phyloP scores from a whole-genome alignment of 2,329 filamentous ascomycete species.

The Aspergillus versicolor region DNA sequence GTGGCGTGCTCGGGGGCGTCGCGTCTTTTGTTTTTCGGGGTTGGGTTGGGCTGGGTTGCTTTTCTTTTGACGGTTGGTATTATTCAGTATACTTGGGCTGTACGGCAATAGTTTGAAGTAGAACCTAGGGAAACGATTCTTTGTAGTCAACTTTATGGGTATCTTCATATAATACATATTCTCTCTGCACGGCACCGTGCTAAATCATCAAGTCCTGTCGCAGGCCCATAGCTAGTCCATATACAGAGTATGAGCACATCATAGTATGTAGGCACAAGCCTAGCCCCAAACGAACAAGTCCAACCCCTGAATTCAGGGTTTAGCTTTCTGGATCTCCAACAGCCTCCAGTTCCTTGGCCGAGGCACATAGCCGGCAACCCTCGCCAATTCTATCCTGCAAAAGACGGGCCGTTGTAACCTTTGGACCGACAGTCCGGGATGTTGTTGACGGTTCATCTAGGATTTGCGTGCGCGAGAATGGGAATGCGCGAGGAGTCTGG shows the following conservation, averaged over 20 bases:
- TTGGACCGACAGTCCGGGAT: conserved; percentile 69
- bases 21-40: too few species aligned
- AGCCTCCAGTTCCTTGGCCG: conserved; percentile 35
- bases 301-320: background rate
- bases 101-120: background rate
- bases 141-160: conserved; percentile 22
- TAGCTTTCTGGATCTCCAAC: conserved; percentile 22
- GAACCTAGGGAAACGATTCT: background rate
- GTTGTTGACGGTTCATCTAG: conserved; percentile 30
- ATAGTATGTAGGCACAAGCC: background rate
- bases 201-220: conserved; percentile 6
- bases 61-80: background rate
- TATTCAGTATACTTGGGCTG: background rate
- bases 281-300: background rate
- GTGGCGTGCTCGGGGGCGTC: background rate
- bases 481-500: conserved; percentile 23
- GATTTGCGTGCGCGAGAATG: conserved; percentile 16
- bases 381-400: conserved; percentile 66
- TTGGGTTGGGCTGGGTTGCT: too few species aligned
- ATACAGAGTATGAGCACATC: conserved; percentile 2
- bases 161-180: conserved; percentile 25
- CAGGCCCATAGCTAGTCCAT: background rate
- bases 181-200: conserved; percentile 8
- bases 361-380: conserved; percentile 41
- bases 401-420: conserved; percentile 82